phyloP scores from a whole-genome alignment of 306 rosid genomes.

The Alnus rubra region DNA sequence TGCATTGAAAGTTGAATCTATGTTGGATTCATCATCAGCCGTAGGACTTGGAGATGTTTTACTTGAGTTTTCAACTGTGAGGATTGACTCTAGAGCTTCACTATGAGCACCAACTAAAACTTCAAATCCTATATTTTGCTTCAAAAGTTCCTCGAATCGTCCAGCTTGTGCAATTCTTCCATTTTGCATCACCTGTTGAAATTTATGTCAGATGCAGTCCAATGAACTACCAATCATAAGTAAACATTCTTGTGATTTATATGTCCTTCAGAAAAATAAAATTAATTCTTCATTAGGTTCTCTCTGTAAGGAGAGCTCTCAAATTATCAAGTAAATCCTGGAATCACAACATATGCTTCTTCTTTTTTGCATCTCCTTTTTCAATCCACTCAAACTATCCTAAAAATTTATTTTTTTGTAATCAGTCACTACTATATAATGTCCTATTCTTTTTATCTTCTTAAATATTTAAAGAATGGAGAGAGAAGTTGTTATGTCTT shows the following conservation, averaged over 20 bases:
- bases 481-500: constrained; percentile 8
- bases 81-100: constrained; percentile 81
- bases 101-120: constrained; percentile 90
- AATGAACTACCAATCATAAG: neutral
- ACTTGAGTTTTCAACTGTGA: constrained; percentile 60
- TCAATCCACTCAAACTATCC: neutral
- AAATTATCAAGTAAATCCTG: neutral
- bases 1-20: constrained; percentile 37
- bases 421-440: neutral
- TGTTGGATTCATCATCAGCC: constrained; percentile 42
- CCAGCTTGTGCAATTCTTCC: constrained; percentile 90
- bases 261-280: neutral
- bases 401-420: neutral
- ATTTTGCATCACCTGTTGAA: constrained; percentile 83
- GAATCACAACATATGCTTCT: neutral
- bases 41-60: constrained; percentile 38
- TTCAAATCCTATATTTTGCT: constrained; percentile 88
- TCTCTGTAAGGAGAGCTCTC: neutral
- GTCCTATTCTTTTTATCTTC: neutral
- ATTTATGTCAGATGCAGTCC: constrained; percentile 24
- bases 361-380: neutral
- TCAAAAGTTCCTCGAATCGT: constrained; percentile 70
- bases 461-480: constrained; percentile 4
- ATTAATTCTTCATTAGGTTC: neutral
- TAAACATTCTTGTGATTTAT: neutral